Evolutionary conservation across 306 rosid genomes (phyloP).

Genomic region (Malus fusca): DNA sequence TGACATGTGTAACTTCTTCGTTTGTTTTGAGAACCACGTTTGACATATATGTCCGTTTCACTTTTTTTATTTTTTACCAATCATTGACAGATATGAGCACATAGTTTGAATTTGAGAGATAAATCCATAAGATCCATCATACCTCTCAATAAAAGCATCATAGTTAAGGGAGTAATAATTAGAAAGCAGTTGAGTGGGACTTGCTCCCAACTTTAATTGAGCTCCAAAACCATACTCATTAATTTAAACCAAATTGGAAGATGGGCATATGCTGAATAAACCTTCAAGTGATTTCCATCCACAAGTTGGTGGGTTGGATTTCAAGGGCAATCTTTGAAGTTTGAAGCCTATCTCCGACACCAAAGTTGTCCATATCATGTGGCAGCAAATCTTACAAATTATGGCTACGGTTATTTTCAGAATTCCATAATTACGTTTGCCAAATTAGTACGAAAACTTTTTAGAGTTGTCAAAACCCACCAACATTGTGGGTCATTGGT

Average conservation of each 20-base stretch:
- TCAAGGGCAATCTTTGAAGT: neutral
- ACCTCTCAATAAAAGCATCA: neutral
- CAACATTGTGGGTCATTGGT: neutral
- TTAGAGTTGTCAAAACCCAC: neutral
- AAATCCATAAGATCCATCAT: neutral
- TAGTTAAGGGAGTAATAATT: neutral
- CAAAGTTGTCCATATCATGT: neutral
- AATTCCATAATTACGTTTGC: neutral
- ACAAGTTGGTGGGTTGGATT: conserved; percentile 2
- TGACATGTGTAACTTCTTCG: too few species aligned
- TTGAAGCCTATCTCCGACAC: neutral
- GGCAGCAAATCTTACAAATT: neutral
- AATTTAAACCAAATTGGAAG: neutral
- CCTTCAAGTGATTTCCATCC: neutral
- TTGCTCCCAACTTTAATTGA: neutral
- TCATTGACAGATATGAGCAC: neutral
- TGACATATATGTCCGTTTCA: neutral
- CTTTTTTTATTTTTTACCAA: neutral
- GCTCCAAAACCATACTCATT: neutral
- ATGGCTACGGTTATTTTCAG: neutral
- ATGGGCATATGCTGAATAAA: neutral
- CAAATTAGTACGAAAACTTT: neutral
- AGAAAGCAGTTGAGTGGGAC: neutral
- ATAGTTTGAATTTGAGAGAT: neutral
- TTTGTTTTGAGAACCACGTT: too few species aligned